Base-by-base conservation (phyloP, 352 stramenopile genomes). In the Phytophthora brassicae region DNA sequence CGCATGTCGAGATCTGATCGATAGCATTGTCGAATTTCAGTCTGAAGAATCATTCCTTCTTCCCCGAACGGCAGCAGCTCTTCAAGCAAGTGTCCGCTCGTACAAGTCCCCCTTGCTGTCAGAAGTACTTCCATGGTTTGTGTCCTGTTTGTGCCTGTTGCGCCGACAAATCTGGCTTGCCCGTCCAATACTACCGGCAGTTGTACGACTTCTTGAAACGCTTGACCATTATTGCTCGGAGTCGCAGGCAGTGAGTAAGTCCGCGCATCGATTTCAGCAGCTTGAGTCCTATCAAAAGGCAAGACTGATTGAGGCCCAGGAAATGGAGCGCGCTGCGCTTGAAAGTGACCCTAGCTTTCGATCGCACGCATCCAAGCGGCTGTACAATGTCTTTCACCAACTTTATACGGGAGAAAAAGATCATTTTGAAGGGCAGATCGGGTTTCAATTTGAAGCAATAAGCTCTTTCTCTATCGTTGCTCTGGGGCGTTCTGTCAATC, bases 361-460 rank as follows among this genome's bases (percentile, higher is more conserved):
- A 42, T 69, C 81, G 9, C 79, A 85, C 39, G 66, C 72, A 24
- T 84, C 80, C 3, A 92, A 91, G 49, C 73, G 83, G 17, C 74
- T 95, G 44, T 90, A 95, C 64, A 95, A 95, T 29, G 84, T 94
- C 24, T 95, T 95, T 54, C 86, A 89, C 47, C 84, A 94, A 39
- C 77, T 95, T 1, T 95, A 95, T 66, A 95, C 84, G 0, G 87
- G 87, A 9, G 85, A 94, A 61, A 95, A 95, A 55, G 87, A 95
- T 31, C 87, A 95, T 69, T 95, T 95, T 52, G 87, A 95, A 62
- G 87, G 87, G 0, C 87, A 95, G 56, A 95, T 95, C 56, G 87
- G 87, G 5, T 95, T 95, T 45, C 87, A 95, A 50, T 95, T 95
- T 66, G 87, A 95, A 68, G 85, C 87, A 6, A 89, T 72, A 3